Percentiles rank a stretch among this genome's conserved stretches.
Conservation (phyloP, 805 yeast species). For the Metschnikowia borealis region DNA sequence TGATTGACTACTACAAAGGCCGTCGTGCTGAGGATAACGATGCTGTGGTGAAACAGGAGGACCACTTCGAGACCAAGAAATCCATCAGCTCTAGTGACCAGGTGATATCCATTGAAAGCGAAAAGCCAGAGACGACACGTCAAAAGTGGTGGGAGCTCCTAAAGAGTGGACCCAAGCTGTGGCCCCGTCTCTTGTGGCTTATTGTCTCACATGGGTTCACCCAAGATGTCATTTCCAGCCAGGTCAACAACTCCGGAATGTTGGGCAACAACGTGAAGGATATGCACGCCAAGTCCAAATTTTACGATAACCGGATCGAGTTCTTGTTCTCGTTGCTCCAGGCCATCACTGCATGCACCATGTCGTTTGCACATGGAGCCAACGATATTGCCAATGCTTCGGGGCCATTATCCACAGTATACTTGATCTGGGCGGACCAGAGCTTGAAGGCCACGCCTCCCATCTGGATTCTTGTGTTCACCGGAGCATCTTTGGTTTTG, state of each 20-base stretch:
- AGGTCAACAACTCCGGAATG: conserved; percentile 34
- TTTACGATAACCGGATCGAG: conserved; percentile 68
- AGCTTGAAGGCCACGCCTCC: conserved; percentile 58
- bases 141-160: conserved; percentile 39
- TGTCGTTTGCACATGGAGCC: conserved; percentile 82
- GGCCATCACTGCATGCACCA: conserved; percentile 69
- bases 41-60: conserved; percentile 16
- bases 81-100: conserved; percentile 10
- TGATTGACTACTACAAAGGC: conserved; percentile 64
- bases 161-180: conserved; percentile 46
- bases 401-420: conserved; percentile 69
- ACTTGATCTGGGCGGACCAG: conserved; percentile 56
- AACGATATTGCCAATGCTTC: conserved; percentile 77
- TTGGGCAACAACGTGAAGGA: conserved; percentile 45
- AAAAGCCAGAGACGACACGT: conserved; percentile 29
- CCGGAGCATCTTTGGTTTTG: conserved; percentile 62
- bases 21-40: conserved; percentile 35
- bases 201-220: conserved; percentile 56
- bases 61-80: conserved; percentile 11
- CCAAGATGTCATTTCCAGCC: conserved; percentile 56
- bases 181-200: conserved; percentile 52
- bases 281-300: conserved; percentile 57
- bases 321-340: conserved; percentile 64
- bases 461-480: conserved; percentile 64
- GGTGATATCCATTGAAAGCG: conserved; percentile 15